Evolutionary conservation across 2,329 filamentous ascomycete genomes (phyloP), one percentile per base, ranked within the genome.

Genomic region (Epichloe sibirici): DNA sequence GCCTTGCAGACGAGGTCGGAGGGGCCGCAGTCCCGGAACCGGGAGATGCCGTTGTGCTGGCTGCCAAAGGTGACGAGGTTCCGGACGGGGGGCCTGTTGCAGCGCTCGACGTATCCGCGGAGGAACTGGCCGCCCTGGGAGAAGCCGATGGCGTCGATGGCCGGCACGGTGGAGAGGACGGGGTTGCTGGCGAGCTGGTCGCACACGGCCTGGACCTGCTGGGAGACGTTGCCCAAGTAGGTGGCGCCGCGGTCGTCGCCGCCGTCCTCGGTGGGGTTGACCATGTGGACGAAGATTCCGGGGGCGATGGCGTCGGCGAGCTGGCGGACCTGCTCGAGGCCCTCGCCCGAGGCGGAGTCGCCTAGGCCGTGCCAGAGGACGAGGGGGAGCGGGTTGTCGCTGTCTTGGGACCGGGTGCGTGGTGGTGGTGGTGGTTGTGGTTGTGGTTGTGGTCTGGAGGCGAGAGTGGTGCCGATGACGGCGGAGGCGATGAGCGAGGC

Each of bases 101-200:
- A 98, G 44, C 88, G 80, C 75, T 98, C 83, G 57, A 95, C 75
- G 66, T 95, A 90, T 25, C 79, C 93, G 54, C 93, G 83, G n/a
- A 98, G 78, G 72, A 98, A 96, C 67, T 95, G 88, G 1, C 93
- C 93, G 57, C 93, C 93, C 69, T 98, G 93, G 13, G 87, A 93
- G 74, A 98, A 96, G 31, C 93, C 93, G 38, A 98, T 72, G 37
- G 90, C 91, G 69, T 97, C 93, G 64, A 96, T 77, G 57, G 85
- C 88, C 0, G 87, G 86, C 0, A 88, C 87, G 6, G 85, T 87
- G 53, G 85, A 85, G 15, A 96, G 79, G 66, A 95, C 87, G 1
- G 85, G 85, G 65, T 96, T 81, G 0, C 76, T 65, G 54, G 85
- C 78, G 43, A 97, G 78, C 61, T 85, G 82, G n/a, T 72, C 74